Evolutionary conservation across 2,329 filamentous ascomycete species (phyloP), one percentile per base, ranked within the genome.

Genomic region (Apiospora koreana): DNA sequence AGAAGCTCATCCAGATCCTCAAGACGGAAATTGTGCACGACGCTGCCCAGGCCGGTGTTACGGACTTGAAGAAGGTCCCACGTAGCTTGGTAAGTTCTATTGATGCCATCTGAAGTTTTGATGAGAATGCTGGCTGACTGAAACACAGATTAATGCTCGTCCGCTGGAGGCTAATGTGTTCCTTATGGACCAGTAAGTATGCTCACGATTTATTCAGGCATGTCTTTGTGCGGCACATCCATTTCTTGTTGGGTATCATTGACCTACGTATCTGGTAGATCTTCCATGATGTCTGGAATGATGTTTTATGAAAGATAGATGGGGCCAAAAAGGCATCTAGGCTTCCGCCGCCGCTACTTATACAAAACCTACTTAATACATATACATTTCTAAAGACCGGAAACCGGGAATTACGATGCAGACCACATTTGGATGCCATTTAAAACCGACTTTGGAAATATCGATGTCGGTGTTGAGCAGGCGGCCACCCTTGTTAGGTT

Each of bases 1-100:
- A 77, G 69, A 83, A 82, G 77, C 80, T 80, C 7, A 83, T 86
- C 68, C 75, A 83, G 68, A 82, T 87, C 25, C 77, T 87, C 71
- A 86, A 86, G 80, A 79, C 81, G 48, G 85, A 87, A 78, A 80
- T 86, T 41, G 69, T 76, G 35, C 72, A 75, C 2, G 80, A 82
- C 66, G 80, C 77, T 58, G 78, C 77, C 23, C 78, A 82, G 73
- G 73, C 79, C 42, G 80, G 80, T 10, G 77, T 80, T 9, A 75
- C 68, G 16, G 72, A 75, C 62, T 35, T 77, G 71, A 71, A 68
- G 43, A 73, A 75, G 23, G 70, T 73, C 48, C 69, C 62, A 69
- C 65, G 72, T 38, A 73, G 67, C 48, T n/a, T 72, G 35, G 74
- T 74, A 62, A 69, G 69, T 25, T 28, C 2, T 21, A 2, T 14